Conservation (phyloP, 768 basidiomycete genomes). For the Dendrothele bispora region DNA sequence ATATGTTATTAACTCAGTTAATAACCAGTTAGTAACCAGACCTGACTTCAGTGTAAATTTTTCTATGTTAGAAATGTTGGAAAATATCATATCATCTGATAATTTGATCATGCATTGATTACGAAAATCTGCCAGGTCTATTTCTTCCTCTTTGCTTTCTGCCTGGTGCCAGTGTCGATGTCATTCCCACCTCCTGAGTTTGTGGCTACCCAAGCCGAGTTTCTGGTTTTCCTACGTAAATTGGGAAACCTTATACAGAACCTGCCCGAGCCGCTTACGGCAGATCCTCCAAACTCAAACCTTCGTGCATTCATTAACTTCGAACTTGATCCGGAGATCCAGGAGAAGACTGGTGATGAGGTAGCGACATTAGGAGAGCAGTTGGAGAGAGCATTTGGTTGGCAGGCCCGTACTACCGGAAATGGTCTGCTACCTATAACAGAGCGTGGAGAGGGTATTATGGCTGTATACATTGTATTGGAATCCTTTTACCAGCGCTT, state of each 20-base stretch:
- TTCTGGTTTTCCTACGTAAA: too few species aligned
- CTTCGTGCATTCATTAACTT: slow-evolving; percentile 8
- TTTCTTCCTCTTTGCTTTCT: too few species aligned
- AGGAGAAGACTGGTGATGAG: slow-evolving; percentile 18
- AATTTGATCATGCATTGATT: too few species aligned
- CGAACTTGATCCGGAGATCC: slow-evolving; percentile 14
- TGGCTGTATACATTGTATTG: slow-evolving; percentile 6
- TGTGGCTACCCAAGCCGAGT: too few species aligned
- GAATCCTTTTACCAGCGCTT: not conserved
- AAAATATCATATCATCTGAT: too few species aligned
- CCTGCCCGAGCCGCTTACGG: not conserved
- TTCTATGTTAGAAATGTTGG: too few species aligned
- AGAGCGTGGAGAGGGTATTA: slow-evolving; percentile 12
- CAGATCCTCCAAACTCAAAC: not conserved
- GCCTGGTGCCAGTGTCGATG: too few species aligned
- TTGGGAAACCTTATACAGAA: not conserved
- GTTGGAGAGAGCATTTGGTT: slow-evolving; percentile 19
- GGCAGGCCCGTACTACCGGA: slow-evolving; percentile 17
- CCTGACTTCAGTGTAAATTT: too few species aligned
- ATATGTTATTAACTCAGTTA: too few species aligned
- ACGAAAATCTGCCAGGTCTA: too few species aligned
- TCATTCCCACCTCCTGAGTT: too few species aligned
- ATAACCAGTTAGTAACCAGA: too few species aligned
- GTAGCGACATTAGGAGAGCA: slow-evolving; percentile 14
- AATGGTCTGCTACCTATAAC: slow-evolving; percentile 17